A percentile compares a stretch with the other conserved stretches of the same genome.
Conservation (phyloP, 2,329 filamentous ascomycete species). For the Calonectria pauciramosa region DNA sequence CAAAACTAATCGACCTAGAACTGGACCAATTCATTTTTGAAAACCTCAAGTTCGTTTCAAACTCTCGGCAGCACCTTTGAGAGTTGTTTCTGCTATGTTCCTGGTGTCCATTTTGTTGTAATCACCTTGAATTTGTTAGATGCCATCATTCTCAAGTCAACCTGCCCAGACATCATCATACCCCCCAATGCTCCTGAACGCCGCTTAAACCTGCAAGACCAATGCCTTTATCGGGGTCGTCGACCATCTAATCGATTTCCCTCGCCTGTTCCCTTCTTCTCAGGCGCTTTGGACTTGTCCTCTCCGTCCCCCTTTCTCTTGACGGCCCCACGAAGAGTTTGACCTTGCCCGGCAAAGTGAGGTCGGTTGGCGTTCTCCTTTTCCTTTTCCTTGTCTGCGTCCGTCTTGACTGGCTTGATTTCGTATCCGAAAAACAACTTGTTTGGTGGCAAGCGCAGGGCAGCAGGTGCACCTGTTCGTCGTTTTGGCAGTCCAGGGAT, state of each 20-base stretch:
- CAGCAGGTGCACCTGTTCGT: constrained; percentile 84
- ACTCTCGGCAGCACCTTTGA: no score
- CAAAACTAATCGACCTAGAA: not conserved
- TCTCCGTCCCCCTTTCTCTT: constrained; percentile 78
- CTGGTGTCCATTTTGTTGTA: not conserved
- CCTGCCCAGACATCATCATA: constrained; percentile 6
- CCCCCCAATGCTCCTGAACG: constrained; percentile 40
- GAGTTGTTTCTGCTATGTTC: not conserved
- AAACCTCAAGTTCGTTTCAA: not conserved
- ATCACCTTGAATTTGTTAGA: not conserved
- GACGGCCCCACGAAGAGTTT: constrained; percentile 77
- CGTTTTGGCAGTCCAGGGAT: constrained; percentile 51
- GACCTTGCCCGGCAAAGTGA: constrained; percentile 87
- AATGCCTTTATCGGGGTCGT: constrained; percentile 44
- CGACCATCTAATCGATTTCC: constrained; percentile 62
- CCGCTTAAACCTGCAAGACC: constrained; percentile 30
- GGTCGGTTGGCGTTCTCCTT: constrained; percentile 74
- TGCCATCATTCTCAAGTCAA: constrained; percentile 1
- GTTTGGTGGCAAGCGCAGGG: constrained; percentile 85
- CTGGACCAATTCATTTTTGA: not conserved
- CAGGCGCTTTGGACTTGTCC: constrained; percentile 60
- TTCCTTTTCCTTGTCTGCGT: constrained; percentile 77
- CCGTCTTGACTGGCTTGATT: constrained; percentile 87
- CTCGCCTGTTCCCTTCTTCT: constrained; percentile 61
- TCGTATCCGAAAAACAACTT: constrained; percentile 98